Conservation (phyloP, 75 land plant genomes). For the Selaginella moellendorffii region DNA sequence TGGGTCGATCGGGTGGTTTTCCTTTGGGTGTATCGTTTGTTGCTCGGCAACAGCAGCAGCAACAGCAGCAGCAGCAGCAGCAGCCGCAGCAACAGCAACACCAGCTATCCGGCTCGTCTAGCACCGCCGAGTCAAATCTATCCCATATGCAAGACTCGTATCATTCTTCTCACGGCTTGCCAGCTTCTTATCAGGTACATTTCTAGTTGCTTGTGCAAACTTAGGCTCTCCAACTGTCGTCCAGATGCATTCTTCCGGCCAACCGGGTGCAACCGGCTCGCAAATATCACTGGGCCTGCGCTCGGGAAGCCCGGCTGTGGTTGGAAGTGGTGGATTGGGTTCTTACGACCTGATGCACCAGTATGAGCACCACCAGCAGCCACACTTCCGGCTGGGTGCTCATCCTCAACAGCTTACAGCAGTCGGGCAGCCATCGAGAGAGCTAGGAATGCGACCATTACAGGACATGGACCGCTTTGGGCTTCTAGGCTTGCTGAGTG, state of each 20-base stretch:
- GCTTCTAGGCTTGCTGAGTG: conserved; percentile 63
- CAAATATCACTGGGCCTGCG: conserved; percentile 35
- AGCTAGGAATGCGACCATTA: conserved; percentile 25
- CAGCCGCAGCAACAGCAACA: no score
- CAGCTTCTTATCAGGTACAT: not conserved
- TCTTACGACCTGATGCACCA: conserved; percentile 78
- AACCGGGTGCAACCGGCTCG: conserved; percentile 21
- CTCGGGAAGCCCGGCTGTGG: conserved; percentile 12
- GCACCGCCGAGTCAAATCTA: not conserved
- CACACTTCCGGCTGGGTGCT: conserved; percentile 32
- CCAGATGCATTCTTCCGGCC: conserved; percentile 21
- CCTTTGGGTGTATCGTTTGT: conserved; percentile 26
- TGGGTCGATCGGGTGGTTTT: conserved; percentile 29
- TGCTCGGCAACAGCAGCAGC: conserved; percentile 15
- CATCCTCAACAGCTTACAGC: conserved; percentile 18
- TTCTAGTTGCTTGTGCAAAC: not conserved
- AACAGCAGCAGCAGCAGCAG: conserved; percentile 2
- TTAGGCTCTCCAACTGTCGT: no score
- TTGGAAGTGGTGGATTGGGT: conserved; percentile 30
- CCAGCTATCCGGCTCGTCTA: not conserved
- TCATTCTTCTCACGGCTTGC: not conserved
- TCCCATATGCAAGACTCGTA: not conserved
- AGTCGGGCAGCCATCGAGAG: conserved; percentile 38
- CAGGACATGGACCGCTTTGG: conserved; percentile 71
- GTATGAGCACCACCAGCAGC: conserved; percentile 46